phyloP scores from a whole-genome alignment of 176 grass and related monocot species.

The Oryza nivara region DNA sequence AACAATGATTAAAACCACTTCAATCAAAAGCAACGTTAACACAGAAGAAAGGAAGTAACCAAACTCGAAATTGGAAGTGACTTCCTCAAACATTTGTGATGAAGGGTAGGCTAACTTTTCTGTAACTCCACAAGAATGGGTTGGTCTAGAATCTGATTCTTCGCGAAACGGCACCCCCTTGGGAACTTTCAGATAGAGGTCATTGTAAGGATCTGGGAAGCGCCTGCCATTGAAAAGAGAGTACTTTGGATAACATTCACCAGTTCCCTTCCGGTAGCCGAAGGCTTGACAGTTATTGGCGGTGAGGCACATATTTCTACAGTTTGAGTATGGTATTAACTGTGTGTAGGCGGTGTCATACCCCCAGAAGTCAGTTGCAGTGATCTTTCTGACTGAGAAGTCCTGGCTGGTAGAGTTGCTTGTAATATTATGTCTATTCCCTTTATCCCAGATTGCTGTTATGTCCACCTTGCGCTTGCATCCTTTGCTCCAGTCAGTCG shows the following conservation, averaged over 20 bases:
- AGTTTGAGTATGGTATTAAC: not conserved
- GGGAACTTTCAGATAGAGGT: slow-evolving; percentile 57
- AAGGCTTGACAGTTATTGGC: slow-evolving; percentile 51
- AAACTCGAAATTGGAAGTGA: slow-evolving; percentile 17
- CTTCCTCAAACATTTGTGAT: not conserved
- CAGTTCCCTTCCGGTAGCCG: slow-evolving; percentile 31
- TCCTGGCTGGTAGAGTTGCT: not conserved
- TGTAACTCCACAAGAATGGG: slow-evolving; percentile 14
- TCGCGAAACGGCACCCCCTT: not conserved
- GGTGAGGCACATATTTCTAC: slow-evolving; percentile 39
- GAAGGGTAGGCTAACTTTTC: slow-evolving; percentile 14
- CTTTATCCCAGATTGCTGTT: not conserved
- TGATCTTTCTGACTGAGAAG: slow-evolving; percentile 6
- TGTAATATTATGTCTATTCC: not conserved
- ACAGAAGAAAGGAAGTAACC: slow-evolving; percentile 61
- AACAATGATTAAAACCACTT: slow-evolving; percentile 27
- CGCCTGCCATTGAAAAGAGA: slow-evolving; percentile 50
- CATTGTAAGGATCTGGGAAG: slow-evolving; percentile 18
- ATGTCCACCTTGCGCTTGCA: slow-evolving; percentile 43
- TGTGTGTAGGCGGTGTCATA: slow-evolving; percentile 15
- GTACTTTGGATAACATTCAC: slow-evolving; percentile 42
- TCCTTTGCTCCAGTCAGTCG: slow-evolving; percentile 58
- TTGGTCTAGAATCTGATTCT: not conserved
- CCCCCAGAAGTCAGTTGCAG: slow-evolving; percentile 52
- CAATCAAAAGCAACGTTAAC: slow-evolving; percentile 48